phyloP scores from a whole-genome alignment of 306 rosid genomes.

The Prosopis cineraria region DNA sequence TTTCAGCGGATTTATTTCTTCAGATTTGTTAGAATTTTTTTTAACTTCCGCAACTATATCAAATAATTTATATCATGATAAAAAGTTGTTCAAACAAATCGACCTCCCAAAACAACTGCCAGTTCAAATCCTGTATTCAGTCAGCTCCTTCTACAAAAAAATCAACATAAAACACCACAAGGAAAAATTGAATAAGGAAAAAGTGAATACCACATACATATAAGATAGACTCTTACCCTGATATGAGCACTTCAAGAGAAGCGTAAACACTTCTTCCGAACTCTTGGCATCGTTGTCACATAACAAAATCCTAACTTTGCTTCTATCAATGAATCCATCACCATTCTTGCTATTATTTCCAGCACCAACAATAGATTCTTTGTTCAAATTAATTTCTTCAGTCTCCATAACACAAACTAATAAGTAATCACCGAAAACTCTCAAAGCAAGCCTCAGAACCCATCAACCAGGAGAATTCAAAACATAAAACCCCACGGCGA shows the following conservation, averaged over 20 bases:
- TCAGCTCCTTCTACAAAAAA: not conserved
- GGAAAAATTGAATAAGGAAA: not conserved
- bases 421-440: slow-evolving; percentile 17
- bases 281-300: slow-evolving; percentile 84
- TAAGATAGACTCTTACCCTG: slow-evolving; percentile 55
- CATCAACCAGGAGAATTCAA: not conserved
- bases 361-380: slow-evolving; percentile 42
- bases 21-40: not conserved
- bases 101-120: not conserved
- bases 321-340: slow-evolving; percentile 89
- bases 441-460: slow-evolving; percentile 8
- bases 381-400: slow-evolving; percentile 61
- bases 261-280: slow-evolving; percentile 76
- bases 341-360: slow-evolving; percentile 45
- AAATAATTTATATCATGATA: not conserved
- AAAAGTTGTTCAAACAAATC: slow-evolving; percentile 3
- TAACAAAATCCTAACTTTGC: slow-evolving; percentile 89
- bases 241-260: slow-evolving; percentile 86
- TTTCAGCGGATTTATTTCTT: not conserved
- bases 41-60: not conserved
- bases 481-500: not conserved
- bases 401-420: slow-evolving; percentile 50
- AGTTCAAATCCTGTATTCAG: not conserved
- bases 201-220: not conserved
- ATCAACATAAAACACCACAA: not conserved